Evolutionary conservation across 1,284 basidiomycete species (phyloP).

Genomic region (Chiua sp.): DNA sequence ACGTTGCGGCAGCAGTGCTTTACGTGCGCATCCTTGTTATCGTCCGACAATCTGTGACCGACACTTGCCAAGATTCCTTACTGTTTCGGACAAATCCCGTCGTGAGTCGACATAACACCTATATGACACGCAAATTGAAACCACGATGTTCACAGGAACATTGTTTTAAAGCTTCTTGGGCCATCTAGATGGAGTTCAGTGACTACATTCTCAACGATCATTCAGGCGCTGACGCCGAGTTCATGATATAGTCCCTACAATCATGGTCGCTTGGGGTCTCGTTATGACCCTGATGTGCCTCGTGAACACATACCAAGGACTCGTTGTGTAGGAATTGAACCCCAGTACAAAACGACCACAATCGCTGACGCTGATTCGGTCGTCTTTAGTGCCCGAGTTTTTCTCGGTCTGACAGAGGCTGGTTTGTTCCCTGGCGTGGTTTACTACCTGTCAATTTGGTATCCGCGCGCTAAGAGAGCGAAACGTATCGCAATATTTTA

Average conservation of each 20-base stretch:
- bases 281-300: slow-evolving; percentile 42
- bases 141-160: slow-evolving; percentile 43
- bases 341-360: no score
- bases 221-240: not conserved
- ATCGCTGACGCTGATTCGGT: no score
- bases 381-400: slow-evolving; percentile 44
- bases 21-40: no score
- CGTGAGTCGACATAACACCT: slow-evolving; percentile 35
- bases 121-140: not conserved
- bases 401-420: slow-evolving; percentile 7
- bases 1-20: no score
- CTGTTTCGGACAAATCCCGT: slow-evolving; percentile 49
- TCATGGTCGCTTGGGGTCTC: slow-evolving; percentile 51
- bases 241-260: slow-evolving; percentile 41
- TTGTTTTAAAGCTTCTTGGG: slow-evolving; percentile 45
- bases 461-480: slow-evolving; percentile 4
- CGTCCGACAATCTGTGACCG: no score
- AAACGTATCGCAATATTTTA: slow-evolving; percentile 1
- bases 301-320: slow-evolving; percentile 31
- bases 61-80: slow-evolving; percentile 43
- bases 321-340: slow-evolving; percentile 26
- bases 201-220: not conserved
- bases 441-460: slow-evolving; percentile 9
- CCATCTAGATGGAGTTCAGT: slow-evolving; percentile 50
- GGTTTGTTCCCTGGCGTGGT: slow-evolving; percentile 5